Percentiles rank a stretch among this genome's conserved stretches.
These are phyloP conservation scores for Colletotrichum sp. DNA, from an alignment of 2,329 filamentous ascomycete genomes.

Conservation along the genomic window DNA sequence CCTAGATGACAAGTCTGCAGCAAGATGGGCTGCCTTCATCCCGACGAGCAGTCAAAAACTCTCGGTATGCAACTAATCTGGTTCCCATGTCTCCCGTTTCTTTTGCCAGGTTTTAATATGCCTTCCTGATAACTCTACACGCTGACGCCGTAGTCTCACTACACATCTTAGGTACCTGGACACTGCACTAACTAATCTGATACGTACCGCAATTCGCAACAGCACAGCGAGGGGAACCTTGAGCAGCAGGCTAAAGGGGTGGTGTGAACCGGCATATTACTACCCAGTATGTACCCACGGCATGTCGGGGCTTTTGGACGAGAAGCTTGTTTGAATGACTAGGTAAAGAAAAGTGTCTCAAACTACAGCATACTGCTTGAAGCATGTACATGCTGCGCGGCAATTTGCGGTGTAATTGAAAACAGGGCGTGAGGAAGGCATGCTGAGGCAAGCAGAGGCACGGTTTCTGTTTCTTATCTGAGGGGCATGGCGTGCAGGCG, in stretches of 20 bases:
- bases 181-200: background rate
- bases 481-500: background rate
- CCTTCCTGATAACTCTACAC: background rate
- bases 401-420: background rate
- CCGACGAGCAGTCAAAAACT: background rate
- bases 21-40: conserved; percentile 1
- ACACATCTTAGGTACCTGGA: background rate
- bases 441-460: background rate
- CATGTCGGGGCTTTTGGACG: background rate
- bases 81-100: background rate
- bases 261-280: background rate
- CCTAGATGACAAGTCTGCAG: background rate
- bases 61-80: background rate
- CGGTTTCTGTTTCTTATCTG: background rate
- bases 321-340: background rate
- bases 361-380: background rate
- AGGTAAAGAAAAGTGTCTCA: background rate
- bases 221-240: background rate
- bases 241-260: background rate
- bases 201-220: background rate
- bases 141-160: background rate
- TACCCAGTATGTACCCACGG: background rate
- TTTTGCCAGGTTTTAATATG: background rate
- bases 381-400: background rate
- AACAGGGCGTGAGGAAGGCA: background rate